Evolutionary conservation across 768 basidiomycete genomes (phyloP).

Genomic region (Termitomyces titanicus): DNA sequence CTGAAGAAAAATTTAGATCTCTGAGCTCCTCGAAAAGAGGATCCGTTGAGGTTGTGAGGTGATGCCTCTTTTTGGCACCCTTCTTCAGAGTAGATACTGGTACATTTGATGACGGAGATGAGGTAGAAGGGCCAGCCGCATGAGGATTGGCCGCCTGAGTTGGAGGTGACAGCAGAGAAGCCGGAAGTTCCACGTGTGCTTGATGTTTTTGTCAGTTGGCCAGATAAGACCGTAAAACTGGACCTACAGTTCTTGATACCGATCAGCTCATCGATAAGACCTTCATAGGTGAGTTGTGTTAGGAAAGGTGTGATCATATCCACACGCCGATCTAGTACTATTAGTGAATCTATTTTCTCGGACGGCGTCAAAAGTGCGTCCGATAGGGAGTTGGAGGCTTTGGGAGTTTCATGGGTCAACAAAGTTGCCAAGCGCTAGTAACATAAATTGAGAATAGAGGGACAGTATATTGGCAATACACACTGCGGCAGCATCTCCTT

Average conservation of each 20-base stretch:
- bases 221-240: background rate
- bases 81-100: slow-evolving; percentile 54
- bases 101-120: slow-evolving; percentile 34
- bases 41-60: slow-evolving; percentile 74
- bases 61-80: slow-evolving; percentile 88
- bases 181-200: slow-evolving; percentile 83
- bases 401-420: slow-evolving; percentile 55
- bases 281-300: slow-evolving; percentile 96
- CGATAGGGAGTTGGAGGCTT: slow-evolving; percentile 30
- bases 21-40: slow-evolving; percentile 78
- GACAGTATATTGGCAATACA: slow-evolving; percentile 5
- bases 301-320: slow-evolving; percentile 96
- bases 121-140: slow-evolving; percentile 35
- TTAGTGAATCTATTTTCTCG: slow-evolving; percentile 76
- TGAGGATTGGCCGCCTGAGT: slow-evolving; percentile 35
- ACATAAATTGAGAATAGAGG: background rate
- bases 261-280: slow-evolving; percentile 89
- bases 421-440: slow-evolving; percentile 72
- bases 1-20: slow-evolving; percentile 89
- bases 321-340: slow-evolving; percentile 84
- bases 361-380: slow-evolving; percentile 43
- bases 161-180: slow-evolving; percentile 62
- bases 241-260: slow-evolving; percentile 83
- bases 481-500: slow-evolving; percentile 85
- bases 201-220: slow-evolving; percentile 6